phyloP scores from a whole-genome alignment of 176 grass and related monocot genomes.

The Cenchrus purpureus region DNA sequence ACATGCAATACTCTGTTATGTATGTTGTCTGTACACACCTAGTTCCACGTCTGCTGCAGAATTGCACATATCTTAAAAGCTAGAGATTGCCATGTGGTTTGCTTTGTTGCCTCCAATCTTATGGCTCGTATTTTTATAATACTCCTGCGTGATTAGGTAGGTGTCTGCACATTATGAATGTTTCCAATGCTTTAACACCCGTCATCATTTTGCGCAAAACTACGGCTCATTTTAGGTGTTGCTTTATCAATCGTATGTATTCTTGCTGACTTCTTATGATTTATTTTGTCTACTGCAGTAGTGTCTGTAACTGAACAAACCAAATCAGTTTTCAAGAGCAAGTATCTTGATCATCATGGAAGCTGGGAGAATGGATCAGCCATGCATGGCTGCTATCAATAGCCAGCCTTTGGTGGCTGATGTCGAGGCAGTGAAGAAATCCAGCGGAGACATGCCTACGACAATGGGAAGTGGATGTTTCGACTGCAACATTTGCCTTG shows the following conservation, averaged over 20 bases:
- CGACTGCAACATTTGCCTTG: slow-evolving; percentile 93
- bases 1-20: background rate
- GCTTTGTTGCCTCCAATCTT: slow-evolving; percentile 13
- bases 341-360: slow-evolving; percentile 35
- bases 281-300: slow-evolving; percentile 41
- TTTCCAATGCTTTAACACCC: background rate
- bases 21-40: background rate
- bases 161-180: background rate
- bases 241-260: background rate
- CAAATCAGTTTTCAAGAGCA: slow-evolving; percentile 4
- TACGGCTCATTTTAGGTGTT: background rate
- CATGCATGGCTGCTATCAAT: slow-evolving; percentile 38
- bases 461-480: slow-evolving; percentile 54
- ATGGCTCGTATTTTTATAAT: slow-evolving; percentile 33
- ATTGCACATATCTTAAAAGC: background rate
- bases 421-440: slow-evolving; percentile 52
- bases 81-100: background rate
- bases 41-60: background rate
- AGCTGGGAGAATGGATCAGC: slow-evolving; percentile 44
- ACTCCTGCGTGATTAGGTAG: background rate
- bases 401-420: slow-evolving; percentile 34
- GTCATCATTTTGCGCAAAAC: background rate
- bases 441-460: slow-evolving; percentile 30
- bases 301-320: background rate
- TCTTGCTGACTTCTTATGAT: slow-evolving; percentile 18